Conservation (phyloP, 768 basidiomycete genomes). For the Boletellus ananiceps region DNA sequence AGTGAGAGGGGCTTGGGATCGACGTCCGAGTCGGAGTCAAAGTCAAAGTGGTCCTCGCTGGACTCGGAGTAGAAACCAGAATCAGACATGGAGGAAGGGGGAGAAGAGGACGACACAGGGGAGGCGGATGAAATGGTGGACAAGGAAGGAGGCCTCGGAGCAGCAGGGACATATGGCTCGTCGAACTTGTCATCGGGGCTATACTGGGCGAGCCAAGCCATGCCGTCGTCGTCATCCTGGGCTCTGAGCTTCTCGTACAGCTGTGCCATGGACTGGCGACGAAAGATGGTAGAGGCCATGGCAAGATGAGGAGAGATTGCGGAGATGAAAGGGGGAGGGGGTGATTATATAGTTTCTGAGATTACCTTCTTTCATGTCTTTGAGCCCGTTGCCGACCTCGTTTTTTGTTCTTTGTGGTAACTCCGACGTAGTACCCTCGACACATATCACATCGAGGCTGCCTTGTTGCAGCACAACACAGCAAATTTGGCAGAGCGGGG, state of each 20-base stretch:
- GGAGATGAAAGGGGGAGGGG: slow-evolving; percentile 16
- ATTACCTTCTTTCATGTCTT: slow-evolving; percentile 37
- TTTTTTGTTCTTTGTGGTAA: slow-evolving; percentile 37
- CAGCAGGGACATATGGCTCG: slow-evolving; percentile 20
- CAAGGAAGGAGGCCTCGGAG: slow-evolving; percentile 17
- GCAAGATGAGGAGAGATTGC: slow-evolving; percentile 7
- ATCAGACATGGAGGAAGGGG: slow-evolving; percentile 17
- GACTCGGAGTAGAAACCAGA: slow-evolving; percentile 20
- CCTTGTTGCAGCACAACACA: slow-evolving; percentile 27
- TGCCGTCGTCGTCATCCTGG: slow-evolving; percentile 33
- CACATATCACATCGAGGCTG: slow-evolving; percentile 34
- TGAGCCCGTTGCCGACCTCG: slow-evolving; percentile 37
- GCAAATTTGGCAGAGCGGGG: slow-evolving; percentile 11
- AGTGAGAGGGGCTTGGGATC: slow-evolving; percentile 22
- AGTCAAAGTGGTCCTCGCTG: slow-evolving; percentile 21
- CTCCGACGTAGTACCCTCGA: slow-evolving; percentile 35
- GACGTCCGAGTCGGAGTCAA: slow-evolving; percentile 31
- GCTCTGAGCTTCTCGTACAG: slow-evolving; percentile 33
- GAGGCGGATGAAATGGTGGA: slow-evolving; percentile 29
- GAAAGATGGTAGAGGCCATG: slow-evolving; percentile 32
- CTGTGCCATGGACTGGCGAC: slow-evolving; percentile 35
- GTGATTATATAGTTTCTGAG: slow-evolving; percentile 28
- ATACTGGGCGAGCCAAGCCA: slow-evolving; percentile 34
- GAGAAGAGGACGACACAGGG: slow-evolving; percentile 22
- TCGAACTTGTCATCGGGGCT: slow-evolving; percentile 32